phyloP scores from a whole-genome alignment of 768 basidiomycete species.

The Xerocomellus dryophilus region DNA sequence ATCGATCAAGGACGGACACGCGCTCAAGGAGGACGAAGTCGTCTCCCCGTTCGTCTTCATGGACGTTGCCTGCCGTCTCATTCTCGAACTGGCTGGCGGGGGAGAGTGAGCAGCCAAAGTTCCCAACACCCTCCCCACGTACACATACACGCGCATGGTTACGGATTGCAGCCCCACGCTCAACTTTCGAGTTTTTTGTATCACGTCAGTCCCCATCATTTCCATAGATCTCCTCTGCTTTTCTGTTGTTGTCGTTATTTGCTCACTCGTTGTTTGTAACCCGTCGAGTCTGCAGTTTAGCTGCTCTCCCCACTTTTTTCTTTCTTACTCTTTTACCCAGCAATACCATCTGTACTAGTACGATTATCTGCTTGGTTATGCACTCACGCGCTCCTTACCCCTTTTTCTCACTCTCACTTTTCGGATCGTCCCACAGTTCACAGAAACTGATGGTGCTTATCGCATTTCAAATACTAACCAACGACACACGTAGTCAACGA shows the following conservation, averaged over 20 bases:
- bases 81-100: constrained; percentile 86
- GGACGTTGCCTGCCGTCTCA: constrained; percentile 91
- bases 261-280: neutral
- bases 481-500: too few species aligned
- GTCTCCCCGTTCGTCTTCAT: constrained; percentile 93
- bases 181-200: neutral
- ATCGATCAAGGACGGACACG: constrained; percentile 48
- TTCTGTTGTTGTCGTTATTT: neutral
- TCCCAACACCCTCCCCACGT: neutral
- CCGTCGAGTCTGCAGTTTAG: neutral
- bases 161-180: neutral
- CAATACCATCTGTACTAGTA: neutral
- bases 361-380: neutral
- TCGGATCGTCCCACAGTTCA: neutral
- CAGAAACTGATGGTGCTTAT: too few species aligned
- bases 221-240: neutral
- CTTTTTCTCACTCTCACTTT: neutral
- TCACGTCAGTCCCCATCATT: neutral
- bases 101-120: constrained; percentile 32
- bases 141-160: neutral
- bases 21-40: constrained; percentile 55
- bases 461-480: too few species aligned
- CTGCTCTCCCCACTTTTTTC: neutral
- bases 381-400: neutral
- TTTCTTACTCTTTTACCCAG: neutral